Conservation (phyloP, 202 grass and related monocot species). For the Alloteropsis angusta region DNA sequence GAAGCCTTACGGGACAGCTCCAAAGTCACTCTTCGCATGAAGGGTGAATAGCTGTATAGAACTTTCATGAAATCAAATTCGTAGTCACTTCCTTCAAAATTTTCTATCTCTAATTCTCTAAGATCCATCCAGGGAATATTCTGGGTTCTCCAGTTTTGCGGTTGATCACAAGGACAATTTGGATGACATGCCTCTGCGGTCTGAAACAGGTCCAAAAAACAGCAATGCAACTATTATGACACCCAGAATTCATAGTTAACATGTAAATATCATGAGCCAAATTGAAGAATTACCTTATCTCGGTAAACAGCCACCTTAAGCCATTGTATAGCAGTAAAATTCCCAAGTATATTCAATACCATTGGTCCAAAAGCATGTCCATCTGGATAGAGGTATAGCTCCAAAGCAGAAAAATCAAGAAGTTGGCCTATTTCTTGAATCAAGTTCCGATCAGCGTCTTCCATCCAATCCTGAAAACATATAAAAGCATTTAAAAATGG, state of each 20-base stretch:
- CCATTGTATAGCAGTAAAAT: background rate
- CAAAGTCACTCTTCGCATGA: background rate
- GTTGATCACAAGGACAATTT: conserved; percentile 5
- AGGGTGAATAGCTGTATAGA: background rate
- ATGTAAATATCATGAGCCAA: too few species aligned
- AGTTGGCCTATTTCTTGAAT: background rate
- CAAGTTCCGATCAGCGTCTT: background rate
- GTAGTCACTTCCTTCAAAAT: background rate
- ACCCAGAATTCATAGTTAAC: too few species aligned
- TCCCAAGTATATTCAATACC: conserved; percentile 5
- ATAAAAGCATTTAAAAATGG: background rate
- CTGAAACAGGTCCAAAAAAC: background rate
- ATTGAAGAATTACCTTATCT: background rate
- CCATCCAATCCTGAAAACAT: background rate
- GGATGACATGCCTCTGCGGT: background rate
- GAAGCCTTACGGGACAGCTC: background rate
- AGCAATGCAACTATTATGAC: background rate
- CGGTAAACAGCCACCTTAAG: background rate
- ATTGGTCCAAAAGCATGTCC: background rate
- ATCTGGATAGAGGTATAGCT: background rate
- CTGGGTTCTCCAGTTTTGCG: background rate
- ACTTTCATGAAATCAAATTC: conserved; percentile 13
- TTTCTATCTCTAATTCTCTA: background rate
- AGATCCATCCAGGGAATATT: background rate
- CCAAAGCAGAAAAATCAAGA: background rate